Percentiles rank a stretch among this genome's conserved stretches.
Conservation (phyloP, 495 filamentous ascomycete species). For the Mytilinidion resinicola region DNA sequence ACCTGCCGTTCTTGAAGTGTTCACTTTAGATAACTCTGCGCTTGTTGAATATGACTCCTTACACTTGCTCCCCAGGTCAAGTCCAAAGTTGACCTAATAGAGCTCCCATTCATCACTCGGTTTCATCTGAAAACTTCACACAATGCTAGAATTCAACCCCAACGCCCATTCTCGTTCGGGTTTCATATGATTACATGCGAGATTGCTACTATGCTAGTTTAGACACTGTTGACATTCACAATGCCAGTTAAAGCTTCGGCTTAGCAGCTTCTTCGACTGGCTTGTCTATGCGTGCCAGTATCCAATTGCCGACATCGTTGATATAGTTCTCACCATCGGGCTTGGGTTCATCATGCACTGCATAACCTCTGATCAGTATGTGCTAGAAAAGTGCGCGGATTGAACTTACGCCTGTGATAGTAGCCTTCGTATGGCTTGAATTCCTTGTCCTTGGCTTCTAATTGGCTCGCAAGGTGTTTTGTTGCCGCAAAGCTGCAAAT, state of each 20-base stretch:
- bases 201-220: too few species aligned
- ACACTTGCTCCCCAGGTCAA: too few species aligned
- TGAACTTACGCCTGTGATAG: constrained; percentile 58
- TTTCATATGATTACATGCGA: too few species aligned
- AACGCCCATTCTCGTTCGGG: too few species aligned
- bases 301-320: constrained; percentile 68
- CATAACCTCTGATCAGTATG: constrained; percentile 1
- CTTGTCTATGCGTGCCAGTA: constrained; percentile 46
- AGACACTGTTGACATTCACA: too few species aligned
- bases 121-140: too few species aligned
- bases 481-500: constrained; percentile 56
- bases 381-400: not conserved
- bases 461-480: constrained; percentile 53
- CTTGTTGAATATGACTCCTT: too few species aligned
- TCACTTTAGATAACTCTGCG: too few species aligned
- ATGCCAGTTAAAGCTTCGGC: constrained; percentile 18
- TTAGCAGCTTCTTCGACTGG: constrained; percentile 16
- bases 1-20: too few species aligned
- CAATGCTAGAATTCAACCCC: too few species aligned
- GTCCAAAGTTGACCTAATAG: too few species aligned
- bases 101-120: too few species aligned
- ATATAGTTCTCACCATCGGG: constrained; percentile 56
- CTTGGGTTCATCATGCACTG: constrained; percentile 62
- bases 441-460: constrained; percentile 53
- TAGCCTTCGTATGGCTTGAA: constrained; percentile 72